Percentiles rank a stretch among this genome's conserved stretches.
These are phyloP conservation scores for Epichloe sylvatica DNA, from an alignment of 2,329 filamentous ascomycete species.

Conservation along the genomic window DNA sequence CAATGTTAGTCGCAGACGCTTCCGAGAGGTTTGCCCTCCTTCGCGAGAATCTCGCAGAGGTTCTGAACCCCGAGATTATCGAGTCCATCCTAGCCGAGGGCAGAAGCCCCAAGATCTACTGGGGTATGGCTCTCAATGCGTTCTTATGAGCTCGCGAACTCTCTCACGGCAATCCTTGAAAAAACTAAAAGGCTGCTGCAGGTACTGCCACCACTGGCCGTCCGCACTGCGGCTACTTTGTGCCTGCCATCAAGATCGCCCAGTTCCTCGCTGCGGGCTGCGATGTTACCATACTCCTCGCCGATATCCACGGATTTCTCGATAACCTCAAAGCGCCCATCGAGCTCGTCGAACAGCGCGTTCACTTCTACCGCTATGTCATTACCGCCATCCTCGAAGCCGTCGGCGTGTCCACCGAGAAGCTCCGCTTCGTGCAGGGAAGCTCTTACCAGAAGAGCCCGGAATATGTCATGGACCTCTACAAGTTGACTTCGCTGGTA, in stretches of 20 bases:
- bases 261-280: constrained; percentile 77
- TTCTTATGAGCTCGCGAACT: background rate
- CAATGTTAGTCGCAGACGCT: constrained; percentile 16
- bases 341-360: constrained; percentile 70
- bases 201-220: constrained; percentile 74
- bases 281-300: constrained; percentile 65
- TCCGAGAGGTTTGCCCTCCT: constrained; percentile 62
- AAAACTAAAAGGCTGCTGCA: constrained; percentile 11
- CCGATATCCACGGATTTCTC: constrained; percentile 63
- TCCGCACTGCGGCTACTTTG: constrained; percentile 82
- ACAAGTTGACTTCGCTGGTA: constrained; percentile 56
- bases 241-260: constrained; percentile 78
- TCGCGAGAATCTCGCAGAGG: constrained; percentile 65
- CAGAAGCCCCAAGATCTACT: constrained; percentile 66
- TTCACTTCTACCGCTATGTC: constrained; percentile 66
- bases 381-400: constrained; percentile 64
- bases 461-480: constrained; percentile 79
- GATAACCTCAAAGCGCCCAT: constrained; percentile 78
- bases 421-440: constrained; percentile 72
- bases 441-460: constrained; percentile 63
- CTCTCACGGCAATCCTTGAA: too few relatives aligned
- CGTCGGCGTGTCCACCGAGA: constrained; percentile 64
- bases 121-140: constrained; percentile 37
- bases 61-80: constrained; percentile 74
- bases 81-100: constrained; percentile 58